Conservation (phyloP, 2,329 filamentous ascomycete genomes). For the Neoscytalidium dimidiatum region DNA sequence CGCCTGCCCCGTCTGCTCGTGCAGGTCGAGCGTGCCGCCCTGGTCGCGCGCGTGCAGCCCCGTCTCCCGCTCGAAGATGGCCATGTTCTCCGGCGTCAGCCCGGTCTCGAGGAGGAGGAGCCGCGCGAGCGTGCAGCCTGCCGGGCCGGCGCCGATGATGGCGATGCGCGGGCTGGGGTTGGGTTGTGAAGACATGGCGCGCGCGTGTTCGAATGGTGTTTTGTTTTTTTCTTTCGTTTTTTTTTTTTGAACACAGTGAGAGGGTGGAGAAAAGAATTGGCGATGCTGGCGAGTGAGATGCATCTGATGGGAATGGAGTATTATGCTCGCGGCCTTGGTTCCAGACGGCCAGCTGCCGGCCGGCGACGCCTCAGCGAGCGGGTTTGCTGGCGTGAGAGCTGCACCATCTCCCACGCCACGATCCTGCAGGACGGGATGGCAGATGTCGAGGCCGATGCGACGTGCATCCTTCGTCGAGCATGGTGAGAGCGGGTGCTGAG, state of each 20-base stretch:
- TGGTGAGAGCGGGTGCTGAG: no score
- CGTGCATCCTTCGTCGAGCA: background rate
- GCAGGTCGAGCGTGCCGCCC: slow-evolving; percentile 41
- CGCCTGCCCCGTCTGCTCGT: slow-evolving; percentile 18
- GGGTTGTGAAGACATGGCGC: background rate
- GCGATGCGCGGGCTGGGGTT: slow-evolving; percentile 26
- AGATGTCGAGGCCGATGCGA: no score
- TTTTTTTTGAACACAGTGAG: no score
- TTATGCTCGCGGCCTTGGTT: no score
- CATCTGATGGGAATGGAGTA: background rate
- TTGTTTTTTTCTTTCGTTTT: no score
- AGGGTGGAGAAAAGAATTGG: background rate
- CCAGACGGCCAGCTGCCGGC: background rate
- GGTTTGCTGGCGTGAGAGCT: background rate
- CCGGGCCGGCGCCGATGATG: slow-evolving; percentile 38
- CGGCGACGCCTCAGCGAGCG: background rate
- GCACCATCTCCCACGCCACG: background rate
- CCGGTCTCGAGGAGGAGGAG: slow-evolving; percentile 32
- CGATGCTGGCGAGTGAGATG: background rate
- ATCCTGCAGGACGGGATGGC: background rate
- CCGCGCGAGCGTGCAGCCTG: slow-evolving; percentile 29
- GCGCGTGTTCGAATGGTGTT: background rate
- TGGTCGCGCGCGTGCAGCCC: slow-evolving; percentile 31
- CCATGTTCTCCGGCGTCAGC: background rate
- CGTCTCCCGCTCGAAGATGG: slow-evolving; percentile 36